Evolutionary conservation across 164 flowering plant genomes (phyloP).

Genomic region (Chimonanthus praecox): DNA sequence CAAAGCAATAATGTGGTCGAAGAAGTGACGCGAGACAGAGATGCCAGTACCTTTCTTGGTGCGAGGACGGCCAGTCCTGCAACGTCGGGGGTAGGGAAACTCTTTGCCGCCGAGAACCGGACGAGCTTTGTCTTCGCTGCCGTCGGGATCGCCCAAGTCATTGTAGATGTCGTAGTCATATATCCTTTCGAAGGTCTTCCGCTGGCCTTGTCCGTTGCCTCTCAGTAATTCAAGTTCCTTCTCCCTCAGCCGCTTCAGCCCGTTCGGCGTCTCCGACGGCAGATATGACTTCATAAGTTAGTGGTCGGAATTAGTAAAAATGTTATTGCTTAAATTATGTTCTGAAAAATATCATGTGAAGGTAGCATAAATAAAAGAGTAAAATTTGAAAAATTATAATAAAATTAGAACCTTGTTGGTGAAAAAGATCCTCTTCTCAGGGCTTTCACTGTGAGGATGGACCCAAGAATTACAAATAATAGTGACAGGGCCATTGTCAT

Average conservation of each 20-base stretch:
- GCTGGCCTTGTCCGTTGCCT: constrained; percentile 43
- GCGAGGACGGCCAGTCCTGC: constrained; percentile 55
- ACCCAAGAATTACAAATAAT: constrained; percentile 56
- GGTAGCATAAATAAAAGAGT: neutral
- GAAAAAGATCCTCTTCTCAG: constrained; percentile 56
- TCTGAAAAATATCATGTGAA: neutral
- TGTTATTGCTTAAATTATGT: neutral
- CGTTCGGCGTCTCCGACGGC: constrained; percentile 59
- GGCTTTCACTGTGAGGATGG: constrained; percentile 36
- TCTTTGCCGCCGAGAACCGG: constrained; percentile 54
- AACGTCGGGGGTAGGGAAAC: constrained; percentile 60
- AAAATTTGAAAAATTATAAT: no score
- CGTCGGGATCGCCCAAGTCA: constrained; percentile 59
- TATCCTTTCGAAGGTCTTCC: constrained; percentile 38
- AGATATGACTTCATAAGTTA: constrained; percentile 42
- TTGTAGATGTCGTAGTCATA: constrained; percentile 64
- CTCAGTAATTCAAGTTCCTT: constrained; percentile 36
- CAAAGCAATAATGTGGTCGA: no score
- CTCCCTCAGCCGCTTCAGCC: constrained; percentile 34
- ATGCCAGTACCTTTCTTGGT: neutral
- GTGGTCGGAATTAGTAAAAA: no score
- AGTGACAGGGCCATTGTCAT: constrained; percentile 25
- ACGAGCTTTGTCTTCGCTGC: constrained; percentile 13
- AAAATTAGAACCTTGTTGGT: constrained; percentile 36
- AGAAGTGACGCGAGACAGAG: neutral